Evolutionary conservation across 768 basidiomycete genomes (phyloP).

Genomic region (Pisolithus tinctorius): DNA sequence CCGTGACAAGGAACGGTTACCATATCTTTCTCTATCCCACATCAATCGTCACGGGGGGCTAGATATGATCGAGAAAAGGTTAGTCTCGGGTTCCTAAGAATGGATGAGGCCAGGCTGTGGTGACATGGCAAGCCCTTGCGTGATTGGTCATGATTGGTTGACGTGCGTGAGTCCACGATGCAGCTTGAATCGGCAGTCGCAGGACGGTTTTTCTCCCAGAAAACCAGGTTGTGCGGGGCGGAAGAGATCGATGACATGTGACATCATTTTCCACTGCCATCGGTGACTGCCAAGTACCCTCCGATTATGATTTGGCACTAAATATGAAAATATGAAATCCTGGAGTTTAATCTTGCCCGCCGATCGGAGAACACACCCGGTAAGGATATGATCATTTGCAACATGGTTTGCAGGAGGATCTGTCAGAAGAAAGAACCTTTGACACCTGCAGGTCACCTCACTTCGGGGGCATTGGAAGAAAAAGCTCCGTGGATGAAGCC

Average conservation of each 20-base stretch:
- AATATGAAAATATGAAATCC: not conserved
- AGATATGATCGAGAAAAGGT: slow-evolving; percentile 1
- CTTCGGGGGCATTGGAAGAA: not conserved
- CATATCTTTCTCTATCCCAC: not conserved
- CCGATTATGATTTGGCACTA: not conserved
- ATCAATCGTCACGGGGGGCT: not conserved
- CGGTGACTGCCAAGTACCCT: no score
- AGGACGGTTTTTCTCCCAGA: not conserved
- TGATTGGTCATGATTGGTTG: not conserved
- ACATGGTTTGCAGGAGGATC: not conserved
- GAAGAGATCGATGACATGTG: not conserved
- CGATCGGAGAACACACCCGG: not conserved
- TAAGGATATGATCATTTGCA: not conserved
- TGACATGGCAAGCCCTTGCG: not conserved
- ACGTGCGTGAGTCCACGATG: not conserved
- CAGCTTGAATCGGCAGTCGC: not conserved
- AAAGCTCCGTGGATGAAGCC: not conserved
- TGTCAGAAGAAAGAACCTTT: not conserved
- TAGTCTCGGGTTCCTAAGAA: not conserved
- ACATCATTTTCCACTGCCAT: not conserved
- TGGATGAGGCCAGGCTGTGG: not conserved
- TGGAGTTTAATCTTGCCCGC: not conserved
- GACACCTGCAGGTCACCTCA: not conserved
- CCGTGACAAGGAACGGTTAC: not conserved
- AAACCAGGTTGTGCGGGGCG: not conserved